Evolutionary conservation across 192 early-diverging fungal species (phyloP).

Genomic region (Entomortierella parvispora): DNA sequence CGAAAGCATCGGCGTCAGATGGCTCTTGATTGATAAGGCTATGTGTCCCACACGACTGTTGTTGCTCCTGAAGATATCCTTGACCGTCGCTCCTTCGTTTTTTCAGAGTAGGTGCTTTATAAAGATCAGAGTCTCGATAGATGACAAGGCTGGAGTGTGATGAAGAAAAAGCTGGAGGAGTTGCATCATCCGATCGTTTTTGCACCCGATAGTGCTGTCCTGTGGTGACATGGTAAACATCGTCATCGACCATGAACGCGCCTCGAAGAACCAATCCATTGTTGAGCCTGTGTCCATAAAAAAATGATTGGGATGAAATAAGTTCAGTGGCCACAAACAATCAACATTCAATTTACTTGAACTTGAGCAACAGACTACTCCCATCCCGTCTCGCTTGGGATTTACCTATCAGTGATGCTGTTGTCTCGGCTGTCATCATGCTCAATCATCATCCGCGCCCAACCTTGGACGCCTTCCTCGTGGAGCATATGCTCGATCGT

Average conservation of each 20-base stretch:
- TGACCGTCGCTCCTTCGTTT: slow-evolving; percentile 15
- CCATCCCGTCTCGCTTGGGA: no score
- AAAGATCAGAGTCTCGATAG: slow-evolving; percentile 48
- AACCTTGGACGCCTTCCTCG: slow-evolving; percentile 63
- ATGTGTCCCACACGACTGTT: slow-evolving; percentile 31
- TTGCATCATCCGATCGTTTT: slow-evolving; percentile 43
- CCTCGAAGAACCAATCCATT: slow-evolving; percentile 28
- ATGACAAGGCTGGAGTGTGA: slow-evolving; percentile 24
- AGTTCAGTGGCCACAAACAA: no score
- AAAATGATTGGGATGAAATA: not conserved
- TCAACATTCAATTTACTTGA: no score
- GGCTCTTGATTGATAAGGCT: slow-evolving; percentile 19
- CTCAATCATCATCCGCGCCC: slow-evolving; percentile 62
- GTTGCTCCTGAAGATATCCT: not conserved
- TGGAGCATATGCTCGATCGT: slow-evolving; percentile 42
- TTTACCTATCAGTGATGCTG: not conserved
- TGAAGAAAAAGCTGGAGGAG: not conserved
- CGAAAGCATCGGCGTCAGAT: slow-evolving; percentile 8
- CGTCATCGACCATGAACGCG: slow-evolving; percentile 33
- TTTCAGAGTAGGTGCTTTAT: slow-evolving; percentile 2
- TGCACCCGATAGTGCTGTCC: slow-evolving; percentile 30
- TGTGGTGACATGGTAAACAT: slow-evolving; percentile 42
- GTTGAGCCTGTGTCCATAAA: not conserved
- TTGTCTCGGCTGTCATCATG: slow-evolving; percentile 29
- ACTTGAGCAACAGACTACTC: no score